A percentile compares a stretch with the other conserved stretches of the same genome.
Conservation (phyloP, 1,139 yeast species). For the Eremothecium coryli region DNA sequence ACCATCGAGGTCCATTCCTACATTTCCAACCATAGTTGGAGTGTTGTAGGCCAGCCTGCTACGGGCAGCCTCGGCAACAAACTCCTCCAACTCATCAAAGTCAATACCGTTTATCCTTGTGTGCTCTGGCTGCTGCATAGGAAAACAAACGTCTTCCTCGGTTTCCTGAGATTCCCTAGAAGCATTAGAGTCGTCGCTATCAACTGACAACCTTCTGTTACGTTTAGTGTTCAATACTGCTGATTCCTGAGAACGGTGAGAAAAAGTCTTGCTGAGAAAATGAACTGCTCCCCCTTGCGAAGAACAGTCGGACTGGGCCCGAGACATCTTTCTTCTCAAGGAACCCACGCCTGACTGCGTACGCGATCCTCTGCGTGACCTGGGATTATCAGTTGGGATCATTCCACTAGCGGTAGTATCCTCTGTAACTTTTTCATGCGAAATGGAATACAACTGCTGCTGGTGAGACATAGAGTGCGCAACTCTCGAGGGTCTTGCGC, state of each 20-base stretch:
- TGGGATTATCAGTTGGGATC: neutral
- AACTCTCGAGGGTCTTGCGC: slow-evolving; percentile 18
- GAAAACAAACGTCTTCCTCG: slow-evolving; percentile 96
- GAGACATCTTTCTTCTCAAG: slow-evolving; percentile 9
- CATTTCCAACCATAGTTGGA: neutral
- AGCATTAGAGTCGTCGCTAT: slow-evolving; percentile 64
- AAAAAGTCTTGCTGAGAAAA: slow-evolving; percentile 10
- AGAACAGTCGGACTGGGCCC: slow-evolving; percentile 11
- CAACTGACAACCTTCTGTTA: slow-evolving; percentile 34
- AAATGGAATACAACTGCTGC: slow-evolving; percentile 5
- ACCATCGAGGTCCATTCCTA: neutral
- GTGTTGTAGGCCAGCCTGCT: neutral
- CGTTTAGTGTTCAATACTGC: slow-evolving; percentile 11
- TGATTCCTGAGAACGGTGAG: slow-evolving; percentile 12
- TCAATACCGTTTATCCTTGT: slow-evolving; percentile 61
- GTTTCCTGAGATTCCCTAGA: slow-evolving; percentile 74
- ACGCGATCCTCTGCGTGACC: slow-evolving; percentile 13
- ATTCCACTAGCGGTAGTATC: neutral
- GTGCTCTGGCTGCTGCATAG: slow-evolving; percentile 66
- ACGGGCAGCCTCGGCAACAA: slow-evolving; percentile 40
- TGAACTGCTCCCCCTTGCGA: slow-evolving; percentile 8
- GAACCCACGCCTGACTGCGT: slow-evolving; percentile 9
- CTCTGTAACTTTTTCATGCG: neutral
- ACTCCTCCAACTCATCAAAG: slow-evolving; percentile 70
- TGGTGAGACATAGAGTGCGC: slow-evolving; percentile 18